These are phyloP conservation scores for Saturnispora hagleri DNA, from an alignment of 805 yeast genomes.

Conservation along the genomic window DNA sequence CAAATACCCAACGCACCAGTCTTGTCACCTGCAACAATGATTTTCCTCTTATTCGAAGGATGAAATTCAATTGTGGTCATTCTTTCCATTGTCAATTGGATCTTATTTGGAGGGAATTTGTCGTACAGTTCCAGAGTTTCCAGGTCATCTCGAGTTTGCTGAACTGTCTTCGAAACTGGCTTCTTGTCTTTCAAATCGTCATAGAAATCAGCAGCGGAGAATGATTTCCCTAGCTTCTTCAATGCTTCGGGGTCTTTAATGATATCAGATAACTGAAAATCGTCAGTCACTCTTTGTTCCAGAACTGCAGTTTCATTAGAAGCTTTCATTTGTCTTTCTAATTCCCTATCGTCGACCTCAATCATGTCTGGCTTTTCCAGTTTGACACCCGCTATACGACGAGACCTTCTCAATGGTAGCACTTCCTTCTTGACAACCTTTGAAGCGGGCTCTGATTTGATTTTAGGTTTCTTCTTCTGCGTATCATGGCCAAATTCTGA, in stretches of 20 bases:
- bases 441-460: constrained; percentile 9
- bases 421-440: constrained; percentile 24
- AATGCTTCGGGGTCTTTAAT: constrained; percentile 30
- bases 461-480: not conserved
- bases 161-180: constrained; percentile 35
- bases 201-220: constrained; percentile 66
- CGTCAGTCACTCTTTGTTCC: constrained; percentile 53
- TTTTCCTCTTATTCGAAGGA: constrained; percentile 52
- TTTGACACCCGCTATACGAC: constrained; percentile 67
- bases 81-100: constrained; percentile 62
- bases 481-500: constrained; percentile 17
- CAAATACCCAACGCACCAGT: constrained; percentile 82
- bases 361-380: constrained; percentile 14
- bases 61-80: constrained; percentile 71
- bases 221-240: constrained; percentile 35
- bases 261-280: constrained; percentile 53
- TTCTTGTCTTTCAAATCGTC: constrained; percentile 35
- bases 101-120: constrained; percentile 56
- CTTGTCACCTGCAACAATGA: constrained; percentile 83
- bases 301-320: constrained; percentile 32
- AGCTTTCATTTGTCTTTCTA: constrained; percentile 31
- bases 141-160: constrained; percentile 45
- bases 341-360: constrained; percentile 40
- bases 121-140: constrained; percentile 42
- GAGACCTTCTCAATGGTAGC: constrained; percentile 64